Percentiles rank a stretch among this genome's conserved stretches.
Evolutionary conservation across 768 basidiomycete species (phyloP).

Genomic region (Tulasnella sp.): DNA sequence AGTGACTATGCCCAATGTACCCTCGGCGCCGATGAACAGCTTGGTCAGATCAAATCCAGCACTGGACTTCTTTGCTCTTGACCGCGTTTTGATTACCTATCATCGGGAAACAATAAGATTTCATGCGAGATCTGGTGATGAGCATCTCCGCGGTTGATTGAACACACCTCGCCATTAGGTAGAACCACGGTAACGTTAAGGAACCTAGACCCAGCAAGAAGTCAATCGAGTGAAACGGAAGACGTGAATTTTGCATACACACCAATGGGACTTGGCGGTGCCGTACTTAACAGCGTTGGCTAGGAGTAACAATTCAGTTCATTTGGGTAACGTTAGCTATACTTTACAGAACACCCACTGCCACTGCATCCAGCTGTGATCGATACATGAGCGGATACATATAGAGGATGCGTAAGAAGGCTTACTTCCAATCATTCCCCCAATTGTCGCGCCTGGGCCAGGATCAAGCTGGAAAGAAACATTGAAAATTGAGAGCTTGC

Average conservation of each 20-base stretch:
- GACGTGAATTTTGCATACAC: slow-evolving; percentile 57
- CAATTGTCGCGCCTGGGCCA: slow-evolving; percentile 55
- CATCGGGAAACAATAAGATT: slow-evolving; percentile 46
- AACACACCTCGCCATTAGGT: slow-evolving; percentile 30
- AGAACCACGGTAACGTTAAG: slow-evolving; percentile 32
- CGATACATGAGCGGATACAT: neutral
- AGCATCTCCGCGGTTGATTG: slow-evolving; percentile 24
- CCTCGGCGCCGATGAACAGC: slow-evolving; percentile 82
- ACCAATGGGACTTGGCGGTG: slow-evolving; percentile 82
- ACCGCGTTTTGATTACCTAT: slow-evolving; percentile 78
- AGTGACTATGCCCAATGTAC: slow-evolving; percentile 82
- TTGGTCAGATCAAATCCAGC: slow-evolving; percentile 84
- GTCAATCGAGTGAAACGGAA: neutral
- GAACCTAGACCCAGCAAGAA: neutral
- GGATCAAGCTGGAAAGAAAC: slow-evolving; percentile 48
- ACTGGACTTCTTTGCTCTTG: slow-evolving; percentile 69
- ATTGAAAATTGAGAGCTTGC: neutral
- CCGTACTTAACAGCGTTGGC: slow-evolving; percentile 80
- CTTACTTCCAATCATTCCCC: slow-evolving; percentile 82
- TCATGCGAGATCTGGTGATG: neutral
- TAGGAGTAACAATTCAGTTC: slow-evolving; percentile 22
- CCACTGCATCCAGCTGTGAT: slow-evolving; percentile 13
- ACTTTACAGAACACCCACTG: slow-evolving; percentile 8
- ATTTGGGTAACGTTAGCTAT: neutral
- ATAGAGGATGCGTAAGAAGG: slow-evolving; percentile 58